A percentile compares a stretch with the other conserved stretches of the same genome.
These are phyloP conservation scores for Pythium periplocum DNA, from an alignment of 352 stramenopile species.

Conservation along the genomic window DNA sequence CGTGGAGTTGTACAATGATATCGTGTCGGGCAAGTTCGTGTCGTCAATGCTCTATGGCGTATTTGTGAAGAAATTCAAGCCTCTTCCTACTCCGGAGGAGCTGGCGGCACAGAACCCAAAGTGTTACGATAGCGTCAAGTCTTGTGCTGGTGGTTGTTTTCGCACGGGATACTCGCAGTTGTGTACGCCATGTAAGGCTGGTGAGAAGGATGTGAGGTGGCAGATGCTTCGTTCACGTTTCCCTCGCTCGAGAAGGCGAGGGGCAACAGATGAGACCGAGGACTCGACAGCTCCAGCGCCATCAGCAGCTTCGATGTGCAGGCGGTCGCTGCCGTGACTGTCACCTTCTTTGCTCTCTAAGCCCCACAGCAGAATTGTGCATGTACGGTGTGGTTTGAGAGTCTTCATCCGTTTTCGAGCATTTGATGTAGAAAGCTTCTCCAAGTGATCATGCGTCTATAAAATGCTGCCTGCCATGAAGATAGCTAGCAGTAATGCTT, in stretches of 20 bases:
- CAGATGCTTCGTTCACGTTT: constrained; percentile 48
- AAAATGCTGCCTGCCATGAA: too few species aligned
- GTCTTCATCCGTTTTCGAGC: too few species aligned
- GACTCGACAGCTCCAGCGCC: background rate
- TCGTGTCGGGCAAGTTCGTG: background rate
- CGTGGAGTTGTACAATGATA: constrained; percentile 16
- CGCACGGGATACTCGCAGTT: constrained; percentile 67
- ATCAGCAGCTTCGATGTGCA: too few species aligned
- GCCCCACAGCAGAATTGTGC: too few species aligned
- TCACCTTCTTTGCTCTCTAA: too few species aligned
- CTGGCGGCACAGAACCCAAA: constrained; percentile 19
- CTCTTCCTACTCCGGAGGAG: constrained; percentile 17
- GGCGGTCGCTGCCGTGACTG: too few species aligned
- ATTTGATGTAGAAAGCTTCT: too few species aligned
- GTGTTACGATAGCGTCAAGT: constrained; percentile 36
- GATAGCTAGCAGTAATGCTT: too few species aligned
- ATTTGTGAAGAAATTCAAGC: constrained; percentile 7
- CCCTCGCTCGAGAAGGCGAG: constrained; percentile 50
- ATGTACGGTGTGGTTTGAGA: too few species aligned
- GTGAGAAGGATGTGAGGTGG: constrained; percentile 14
- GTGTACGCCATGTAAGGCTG: constrained; percentile 39
- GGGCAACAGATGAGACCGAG: constrained; percentile 7
- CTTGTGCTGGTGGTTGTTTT: constrained; percentile 59
- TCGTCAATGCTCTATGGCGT: constrained; percentile 12
- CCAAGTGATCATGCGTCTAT: too few species aligned